Conservation (phyloP, 176 grass and related monocot genomes). For the Oryza glumipatula region DNA sequence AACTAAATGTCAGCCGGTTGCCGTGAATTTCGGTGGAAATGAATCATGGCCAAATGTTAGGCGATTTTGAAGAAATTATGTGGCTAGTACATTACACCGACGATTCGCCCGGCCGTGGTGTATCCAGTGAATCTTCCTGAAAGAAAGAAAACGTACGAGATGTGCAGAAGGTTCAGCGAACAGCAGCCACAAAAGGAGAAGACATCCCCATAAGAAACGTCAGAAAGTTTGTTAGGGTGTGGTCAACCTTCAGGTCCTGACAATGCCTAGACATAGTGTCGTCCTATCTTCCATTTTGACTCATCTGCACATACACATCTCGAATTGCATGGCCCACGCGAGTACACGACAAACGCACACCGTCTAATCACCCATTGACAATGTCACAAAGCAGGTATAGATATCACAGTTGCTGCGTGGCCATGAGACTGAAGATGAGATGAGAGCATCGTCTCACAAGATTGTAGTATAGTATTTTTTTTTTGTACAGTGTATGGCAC, state of each 20-base stretch:
- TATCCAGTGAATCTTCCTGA: neutral
- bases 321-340: constrained; percentile 10
- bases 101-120: neutral
- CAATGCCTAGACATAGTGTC: constrained; percentile 32
- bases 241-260: constrained; percentile 30
- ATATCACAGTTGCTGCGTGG: neutral
- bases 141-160: neutral
- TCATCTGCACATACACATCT: neutral
- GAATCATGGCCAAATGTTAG: neutral
- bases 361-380: neutral
- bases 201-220: neutral
- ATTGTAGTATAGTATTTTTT: neutral
- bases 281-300: constrained; percentile 35
- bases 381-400: neutral
- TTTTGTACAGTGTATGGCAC: neutral
- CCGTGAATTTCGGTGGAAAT: neutral
- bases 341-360: neutral
- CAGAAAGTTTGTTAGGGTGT: constrained; percentile 1
- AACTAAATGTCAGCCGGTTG: neutral
- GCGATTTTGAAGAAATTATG: neutral
- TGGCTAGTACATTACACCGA: neutral
- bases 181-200: constrained; percentile 4
- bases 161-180: neutral
- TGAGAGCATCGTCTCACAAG: neutral
- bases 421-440: neutral